Evolutionary conservation across 2,329 filamentous ascomycete genomes (phyloP), one percentile per base, ranked within the genome.

Genomic region (Fonsecaea pedrosoi): DNA sequence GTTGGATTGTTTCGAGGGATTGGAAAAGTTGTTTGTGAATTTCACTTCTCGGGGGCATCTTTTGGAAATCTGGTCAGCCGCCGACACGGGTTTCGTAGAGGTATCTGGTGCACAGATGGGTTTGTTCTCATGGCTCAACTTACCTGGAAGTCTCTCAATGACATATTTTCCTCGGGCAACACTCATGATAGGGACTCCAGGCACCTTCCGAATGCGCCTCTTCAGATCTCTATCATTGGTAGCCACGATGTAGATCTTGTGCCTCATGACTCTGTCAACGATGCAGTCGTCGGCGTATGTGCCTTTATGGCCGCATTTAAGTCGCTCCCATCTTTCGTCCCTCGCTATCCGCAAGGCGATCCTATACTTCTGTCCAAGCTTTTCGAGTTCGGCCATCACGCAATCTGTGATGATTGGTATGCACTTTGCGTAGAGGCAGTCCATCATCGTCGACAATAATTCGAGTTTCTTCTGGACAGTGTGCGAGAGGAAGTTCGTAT

Each of bases 381-480:
- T 96, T 77, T 97, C 93, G 70, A 97, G 80, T 78, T 97, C 93
- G 63, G 89, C 90, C 86, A 94, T 89, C 72, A 89, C 89, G 81
- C 91, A 94, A 71, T 87, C 86, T 1, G 93, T 97, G 72, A 98
- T 93, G 71, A 95, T 90, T 18, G 93, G 92, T 25, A 89, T 92
- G 77, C 92, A 95, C 75, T 96, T 96, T 18, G 94, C 94, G 77
- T 94, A 96, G 4, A 99, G 85, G 62, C 92, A 91, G 78, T 97
- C 93, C 92, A 97, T 97, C 83, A 97, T 92, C 2, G 90, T 89
- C 68, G 94, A 90, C 21, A 96, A 85, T 12, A 98, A 82, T 38
- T 94, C 92, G 21, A 98, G 87, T 81, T 99, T 98, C 72, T 90
- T 88, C 78, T 94, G 91, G 1, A 98, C 92, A 0, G 93, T 95